Evolutionary conservation across 257 asterid species (phyloP), one percentile per base, ranked within the genome.

Genomic region (Asclepias syriaca): DNA sequence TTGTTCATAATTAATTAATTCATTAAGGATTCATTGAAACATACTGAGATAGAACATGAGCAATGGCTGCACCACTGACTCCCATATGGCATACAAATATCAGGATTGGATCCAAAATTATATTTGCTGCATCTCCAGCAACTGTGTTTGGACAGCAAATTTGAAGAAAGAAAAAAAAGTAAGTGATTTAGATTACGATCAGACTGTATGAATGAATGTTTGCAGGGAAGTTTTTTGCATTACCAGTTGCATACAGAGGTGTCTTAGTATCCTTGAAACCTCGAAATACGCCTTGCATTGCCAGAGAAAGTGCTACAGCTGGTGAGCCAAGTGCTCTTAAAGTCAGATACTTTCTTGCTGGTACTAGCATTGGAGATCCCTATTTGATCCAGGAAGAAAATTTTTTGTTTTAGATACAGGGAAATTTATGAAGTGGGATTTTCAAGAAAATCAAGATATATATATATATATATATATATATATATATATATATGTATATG

Each of bases 241-340:
- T 87, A 95, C 99, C 98, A 34, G 93, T 95, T 53, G 99, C 98
- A 59, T 77, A 87, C 68, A 95, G 85, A 37, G 99, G 99, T 43
- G 97, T 95, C 73, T 58, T 92, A 1, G 99, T 95, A 63, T 95
- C 98, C 81, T 95, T 95, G 48, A 95, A 86, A 48, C 99, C 99
- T 6, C 99, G 92, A 74, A 95, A 95, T 51, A 90, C 87, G 0
- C 99, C 99, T 82, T 95, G 99, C 97, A 90, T 92, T n/a, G 99
- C 93, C 72, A 95, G 76, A n/a, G 98, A 92, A 50, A 95, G 93
- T 50, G 93, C 97, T 22, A 95, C 96, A 10, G 99, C 99, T 4
- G 98, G 99, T 7, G 99, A 95, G 40, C 98, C 99, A 3, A 95
- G 84, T 66, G 99, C 86, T 81, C 98, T 83, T 60, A 94, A 75